Base-by-base conservation (phyloP, 805 yeast species). In the Saccharomycopsis fermentans region DNA sequence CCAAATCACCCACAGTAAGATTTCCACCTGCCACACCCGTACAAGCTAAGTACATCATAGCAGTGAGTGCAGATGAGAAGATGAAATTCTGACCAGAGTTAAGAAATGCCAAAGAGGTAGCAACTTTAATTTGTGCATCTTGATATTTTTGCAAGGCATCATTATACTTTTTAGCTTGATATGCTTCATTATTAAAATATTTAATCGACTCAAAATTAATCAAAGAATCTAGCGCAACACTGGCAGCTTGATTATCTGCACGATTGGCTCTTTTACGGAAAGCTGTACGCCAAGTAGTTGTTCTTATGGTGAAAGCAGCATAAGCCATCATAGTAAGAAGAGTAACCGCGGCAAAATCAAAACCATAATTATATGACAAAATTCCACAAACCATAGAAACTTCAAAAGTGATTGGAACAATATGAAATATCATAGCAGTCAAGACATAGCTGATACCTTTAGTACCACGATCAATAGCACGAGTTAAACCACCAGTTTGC, bases 1-100 rank as follows among this genome's bases (percentile, higher is more conserved):
- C 98, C 67, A 94, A 76, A 69, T 94, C 99, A 64, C 99, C 99
- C 21, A 94, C 97, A 0, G 95, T 86, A 58, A 94, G 74, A 0
- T 81, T 71, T 0, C 96, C 96, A 2, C 80, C 71, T 14, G 90
- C 83, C n/a, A 94, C 94, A 29, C 98, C 98, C 58, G 83, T 82
- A 66, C 96, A 89, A 16, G 97, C 97, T 96, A 94, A 85, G 70
- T 88, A 94, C 99, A 94, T 94, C 95, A 94, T 94, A 1, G 84
- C 87, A 1, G 99, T 94, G 63, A 94, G 74, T 1, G 99, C 98
- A 47, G 87, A 72, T 0, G 97, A 88, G 72, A 87, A 87, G 35
- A 87, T 87, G 58, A 86, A 65, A 67, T 84, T 87, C 69, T 87
- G 95, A 17, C 95, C 95, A 0, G 90, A 77, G 63, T 87, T 87